phyloP scores from a whole-genome alignment of 768 basidiomycete species.

The Mycena sanguinolenta region DNA sequence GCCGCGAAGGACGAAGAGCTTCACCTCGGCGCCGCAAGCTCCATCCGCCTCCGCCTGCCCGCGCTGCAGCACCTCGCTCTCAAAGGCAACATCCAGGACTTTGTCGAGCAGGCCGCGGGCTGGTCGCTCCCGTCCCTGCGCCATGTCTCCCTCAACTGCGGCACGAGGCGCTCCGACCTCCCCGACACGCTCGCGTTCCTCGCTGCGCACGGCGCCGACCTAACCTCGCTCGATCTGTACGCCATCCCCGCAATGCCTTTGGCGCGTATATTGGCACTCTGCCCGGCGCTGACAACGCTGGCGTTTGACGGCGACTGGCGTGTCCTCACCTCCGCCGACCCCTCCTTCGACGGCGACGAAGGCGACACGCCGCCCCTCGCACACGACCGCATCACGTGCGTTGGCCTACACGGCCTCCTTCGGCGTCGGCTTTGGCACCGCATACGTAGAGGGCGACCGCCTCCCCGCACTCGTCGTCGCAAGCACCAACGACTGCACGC shows the following conservation, averaged over 20 bases:
- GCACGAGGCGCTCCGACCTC: slow-evolving; percentile 58
- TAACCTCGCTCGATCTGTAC: slow-evolving; percentile 77
- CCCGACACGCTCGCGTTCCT: slow-evolving; percentile 74
- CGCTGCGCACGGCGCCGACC: slow-evolving; percentile 64
- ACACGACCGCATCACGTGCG: too few species aligned
- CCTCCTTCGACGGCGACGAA: slow-evolving; percentile 53
- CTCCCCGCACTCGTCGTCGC: slow-evolving; percentile 60
- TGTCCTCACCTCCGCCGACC: slow-evolving; percentile 47
- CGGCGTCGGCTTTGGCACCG: slow-evolving; percentile 68
- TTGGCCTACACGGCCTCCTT: slow-evolving; percentile 85
- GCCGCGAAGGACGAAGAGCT: slow-evolving; percentile 55
- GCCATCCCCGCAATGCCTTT: slow-evolving; percentile 70
- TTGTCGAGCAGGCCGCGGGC: slow-evolving; percentile 73
- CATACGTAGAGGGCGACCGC: slow-evolving; percentile 58
- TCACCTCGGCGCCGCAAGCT: too few species aligned
- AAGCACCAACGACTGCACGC: slow-evolving; percentile 76
- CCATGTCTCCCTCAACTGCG: slow-evolving; percentile 69
- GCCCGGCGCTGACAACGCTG: slow-evolving; percentile 76
- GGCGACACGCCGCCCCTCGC: too few species aligned
- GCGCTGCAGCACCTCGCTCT: too few species aligned
- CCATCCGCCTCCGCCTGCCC: too few species aligned
- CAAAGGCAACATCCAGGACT: too few species aligned
- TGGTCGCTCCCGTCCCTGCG: slow-evolving; percentile 75
- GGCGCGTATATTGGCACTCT: slow-evolving; percentile 70
- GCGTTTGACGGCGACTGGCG: slow-evolving; percentile 86